A percentile compares a stretch with the other conserved stretches of the same genome.
phyloP scores from a whole-genome alignment of 441 rosid genomes.

The Pelargonium cotyledonis region DNA sequence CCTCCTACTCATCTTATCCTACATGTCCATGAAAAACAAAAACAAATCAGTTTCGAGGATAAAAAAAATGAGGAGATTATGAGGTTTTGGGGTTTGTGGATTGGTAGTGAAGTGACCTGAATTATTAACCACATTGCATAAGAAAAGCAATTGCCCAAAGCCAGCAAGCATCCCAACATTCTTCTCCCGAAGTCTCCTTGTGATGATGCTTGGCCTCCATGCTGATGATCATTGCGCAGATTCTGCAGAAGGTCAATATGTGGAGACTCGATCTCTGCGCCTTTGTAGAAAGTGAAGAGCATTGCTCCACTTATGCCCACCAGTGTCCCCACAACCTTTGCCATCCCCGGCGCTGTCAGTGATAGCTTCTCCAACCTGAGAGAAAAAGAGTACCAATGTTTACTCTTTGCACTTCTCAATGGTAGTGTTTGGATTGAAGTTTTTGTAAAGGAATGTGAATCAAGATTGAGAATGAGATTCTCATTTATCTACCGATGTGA shows the following conservation, averaged over 20 bases:
- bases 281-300: constrained; percentile 22
- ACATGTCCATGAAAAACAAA: neutral
- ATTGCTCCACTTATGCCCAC: constrained; percentile 25
- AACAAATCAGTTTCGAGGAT: neutral
- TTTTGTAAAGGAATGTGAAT: too few species aligned
- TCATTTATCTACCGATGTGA: neutral
- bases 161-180: neutral
- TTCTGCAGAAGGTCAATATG: constrained; percentile 10
- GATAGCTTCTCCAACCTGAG: constrained; percentile 28
- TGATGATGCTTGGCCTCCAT: neutral
- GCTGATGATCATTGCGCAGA: neutral
- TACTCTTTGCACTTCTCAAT: too few species aligned
- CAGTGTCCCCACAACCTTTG: constrained; percentile 28
- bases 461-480: neutral
- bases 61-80: neutral
- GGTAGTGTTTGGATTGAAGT: too few species aligned
- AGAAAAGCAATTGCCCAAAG: constrained; percentile 13
- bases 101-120: constrained; percentile 3
- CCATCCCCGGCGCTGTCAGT: constrained; percentile 19
- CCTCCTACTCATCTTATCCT: constrained; percentile 36
- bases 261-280: constrained; percentile 7
- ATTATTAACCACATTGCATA: constrained; percentile 17
- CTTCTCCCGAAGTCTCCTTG: neutral
- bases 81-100: neutral
- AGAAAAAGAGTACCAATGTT: neutral